Evolutionary conservation across 2,329 filamentous ascomycete species (phyloP), one percentile per base, ranked within the genome.

Genomic region (Neofusicoccum ribis): DNA sequence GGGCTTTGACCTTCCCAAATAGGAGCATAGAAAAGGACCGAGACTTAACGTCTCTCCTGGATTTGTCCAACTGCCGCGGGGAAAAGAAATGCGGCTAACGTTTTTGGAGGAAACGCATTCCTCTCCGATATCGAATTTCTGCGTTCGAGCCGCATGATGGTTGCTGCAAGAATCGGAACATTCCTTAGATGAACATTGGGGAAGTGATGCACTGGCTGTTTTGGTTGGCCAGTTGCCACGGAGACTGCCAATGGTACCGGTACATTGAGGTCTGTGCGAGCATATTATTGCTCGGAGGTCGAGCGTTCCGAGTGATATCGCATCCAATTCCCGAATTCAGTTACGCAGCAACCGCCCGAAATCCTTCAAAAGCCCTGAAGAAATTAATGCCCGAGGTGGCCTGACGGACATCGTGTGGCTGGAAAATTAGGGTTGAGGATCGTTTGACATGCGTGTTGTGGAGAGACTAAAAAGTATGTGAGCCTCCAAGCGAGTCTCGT

Each of bases 351-450:
- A 31, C 27, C 27, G 27, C 27, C 27, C 27, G 7, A 31, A 17
- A 60, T 60, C 41, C 41, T 37, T 37, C 56, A 8, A 15, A 12
- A 23, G 31, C n/a, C 41, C 36, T 47, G 43, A 23, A 47, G 41
- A 46, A 23, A 47, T 23, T 44, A 39, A 36, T 14, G 17, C 15
- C 41, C 41, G n/a, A 20, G 56, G 31, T 12, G 27, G 41, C 14
- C 39, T 59, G 20, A 36, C 14, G 23, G 17, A 3, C 12, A 46
- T 47, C 12, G 52, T 36, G 56, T 20, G 43, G 56, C 1, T 27
- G 41, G 56, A 47, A 46, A 37, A 36, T 60, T 60, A 37, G 56
- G 31, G 56, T 60, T 60, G n/a, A 47, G 27, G 8, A 15, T 17
- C 27, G 43, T 20, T 31, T 36, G 56, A 37, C 27, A 47, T 27